Percentiles rank a stretch among this genome's conserved stretches.
These are phyloP conservation scores for Pseudogymnoascus sp. DNA, from an alignment of 2,329 filamentous ascomycete genomes.

Conservation along the genomic window DNA sequence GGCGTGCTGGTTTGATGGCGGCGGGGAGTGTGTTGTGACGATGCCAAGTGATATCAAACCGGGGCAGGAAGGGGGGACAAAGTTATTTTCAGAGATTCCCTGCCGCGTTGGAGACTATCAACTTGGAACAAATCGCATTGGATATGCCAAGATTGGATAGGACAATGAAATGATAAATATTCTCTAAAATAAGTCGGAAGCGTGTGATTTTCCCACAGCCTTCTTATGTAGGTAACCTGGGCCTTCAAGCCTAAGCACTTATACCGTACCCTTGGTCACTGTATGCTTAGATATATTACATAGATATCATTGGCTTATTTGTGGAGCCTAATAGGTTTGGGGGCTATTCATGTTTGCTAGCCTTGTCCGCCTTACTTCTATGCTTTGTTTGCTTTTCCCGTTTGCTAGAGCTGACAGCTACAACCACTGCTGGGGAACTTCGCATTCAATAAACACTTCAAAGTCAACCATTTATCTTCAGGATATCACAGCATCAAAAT, in stretches of 20 bases:
- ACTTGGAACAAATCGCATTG: neutral
- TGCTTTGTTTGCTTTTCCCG: neutral
- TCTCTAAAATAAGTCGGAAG: neutral
- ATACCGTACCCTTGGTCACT: neutral
- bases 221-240: neutral
- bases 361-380: neutral
- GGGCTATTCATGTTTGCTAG: neutral
- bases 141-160: neutral
- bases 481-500: neutral
- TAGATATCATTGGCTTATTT: neutral
- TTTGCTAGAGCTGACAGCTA: neutral
- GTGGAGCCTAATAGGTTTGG: neutral
- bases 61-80: neutral
- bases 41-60: constrained; percentile 39
- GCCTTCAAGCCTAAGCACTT: neutral
- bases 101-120: neutral
- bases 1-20: constrained; percentile 61
- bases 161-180: neutral
- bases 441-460: neutral
- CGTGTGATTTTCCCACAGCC: neutral
- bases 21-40: constrained; percentile 48
- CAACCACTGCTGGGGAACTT: neutral
- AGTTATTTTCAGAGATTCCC: neutral
- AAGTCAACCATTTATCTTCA: neutral
- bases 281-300: neutral